Base-by-base conservation (phyloP, 768 basidiomycete species). In the Fibroporia radiculosa region DNA sequence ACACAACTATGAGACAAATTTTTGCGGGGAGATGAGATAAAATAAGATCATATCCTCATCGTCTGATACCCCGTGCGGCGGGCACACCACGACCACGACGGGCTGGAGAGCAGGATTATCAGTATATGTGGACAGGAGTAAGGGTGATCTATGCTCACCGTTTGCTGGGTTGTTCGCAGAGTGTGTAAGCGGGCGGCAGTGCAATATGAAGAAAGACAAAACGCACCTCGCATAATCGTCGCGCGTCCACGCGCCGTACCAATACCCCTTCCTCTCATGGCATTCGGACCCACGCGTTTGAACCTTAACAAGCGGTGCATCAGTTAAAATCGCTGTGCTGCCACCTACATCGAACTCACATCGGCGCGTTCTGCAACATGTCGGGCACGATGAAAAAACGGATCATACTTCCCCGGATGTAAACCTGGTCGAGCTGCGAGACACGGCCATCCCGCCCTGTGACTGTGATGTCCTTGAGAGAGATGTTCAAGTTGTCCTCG, bases 381-480 rank as follows among this genome's bases (percentile, higher is more conserved):
- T 98, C 96, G 44, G 96, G 96, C 18, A 99, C 96, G 64, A 98
- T 97, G 70, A 98, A 95, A 73, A 96, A 98, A 53, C 96, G 77
- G 53, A 97, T 74, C 89, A 97, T 96, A 63, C 92, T 93, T 47
- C 96, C 96, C 56, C 96, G 76, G 56, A 99, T 99, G 67, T 99
- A 99, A 25, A 97, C 95, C 66, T 97, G 95, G 70, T 98, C 96
- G 40, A 99, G 75, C 63, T 99, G 96, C 11, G 96, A 96, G 23
- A 99, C 92, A 57, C 96, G 90, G 20, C 96, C 96, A 73, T 99
- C 96, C 42, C 96, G 82, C 43, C 88, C 91, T 12, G 96, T 99
- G 25, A 98, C 96, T 24, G 96, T 98, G 58, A 97, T 96, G 52
- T 98, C 92, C 64, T 80, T 90, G 51, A 98, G 62, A 3, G 93